These are phyloP conservation scores for Acanthamoeba quina DNA, from an alignment of 208 protist genomes.

Conservation along the genomic window DNA sequence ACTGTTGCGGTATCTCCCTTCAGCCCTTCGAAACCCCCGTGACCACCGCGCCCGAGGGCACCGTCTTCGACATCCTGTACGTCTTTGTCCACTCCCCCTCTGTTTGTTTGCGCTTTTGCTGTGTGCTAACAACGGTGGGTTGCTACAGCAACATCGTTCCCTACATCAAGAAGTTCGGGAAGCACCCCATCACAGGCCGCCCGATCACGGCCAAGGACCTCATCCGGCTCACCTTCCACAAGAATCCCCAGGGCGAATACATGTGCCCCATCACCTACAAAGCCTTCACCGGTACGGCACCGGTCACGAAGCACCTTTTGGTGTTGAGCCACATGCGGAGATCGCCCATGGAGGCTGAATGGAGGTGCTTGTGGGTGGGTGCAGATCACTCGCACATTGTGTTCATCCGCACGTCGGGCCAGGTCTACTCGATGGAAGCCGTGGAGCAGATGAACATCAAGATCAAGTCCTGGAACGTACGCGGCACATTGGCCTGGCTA, in stretches of 20 bases:
- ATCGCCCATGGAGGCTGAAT: not conserved
- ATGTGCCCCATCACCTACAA: slow-evolving; percentile 93
- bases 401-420: slow-evolving; percentile 87
- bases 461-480: slow-evolving; percentile 83
- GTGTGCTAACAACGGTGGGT: slow-evolving; percentile 76
- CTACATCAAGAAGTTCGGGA: slow-evolving; percentile 90
- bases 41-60: slow-evolving; percentile 53
- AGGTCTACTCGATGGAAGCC: slow-evolving; percentile 93
- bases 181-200: slow-evolving; percentile 90
- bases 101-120: not conserved
- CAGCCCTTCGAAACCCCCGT: slow-evolving; percentile 71
- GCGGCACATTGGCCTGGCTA: not conserved
- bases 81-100: not conserved
- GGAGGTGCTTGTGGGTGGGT: not conserved
- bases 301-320: not conserved
- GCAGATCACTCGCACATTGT: slow-evolving; percentile 91
- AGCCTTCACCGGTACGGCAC: slow-evolving; percentile 85
- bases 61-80: slow-evolving; percentile 72
- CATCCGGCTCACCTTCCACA: slow-evolving; percentile 87
- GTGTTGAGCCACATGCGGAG: not conserved
- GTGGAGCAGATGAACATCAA: slow-evolving; percentile 93
- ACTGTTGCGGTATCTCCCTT: slow-evolving; percentile 57
- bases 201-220: slow-evolving; percentile 88
- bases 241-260: slow-evolving; percentile 86
- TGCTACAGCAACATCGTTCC: slow-evolving; percentile 89